Base-by-base conservation (phyloP, 768 basidiomycete genomes). In the Calocera viscosa region DNA sequence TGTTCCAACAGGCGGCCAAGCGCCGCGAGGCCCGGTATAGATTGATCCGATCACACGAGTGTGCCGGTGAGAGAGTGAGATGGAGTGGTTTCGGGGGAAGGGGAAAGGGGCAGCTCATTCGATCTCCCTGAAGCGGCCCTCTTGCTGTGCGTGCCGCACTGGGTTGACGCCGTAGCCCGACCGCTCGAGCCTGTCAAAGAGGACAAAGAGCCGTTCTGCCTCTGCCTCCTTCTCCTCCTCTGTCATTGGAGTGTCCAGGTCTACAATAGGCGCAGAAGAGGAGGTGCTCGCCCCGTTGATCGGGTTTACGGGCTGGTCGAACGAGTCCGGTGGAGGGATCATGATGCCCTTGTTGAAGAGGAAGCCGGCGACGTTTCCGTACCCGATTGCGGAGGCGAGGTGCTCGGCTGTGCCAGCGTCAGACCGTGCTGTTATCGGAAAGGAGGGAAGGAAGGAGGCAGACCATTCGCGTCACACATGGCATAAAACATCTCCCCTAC, bases 201-300 rank as follows among this genome's bases (percentile, higher is more conserved):
- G 80, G 35, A 89, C 86, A 72, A 97, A 91, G 43, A 99, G 79
- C 73, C 87, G 87, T 79, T 97, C 94, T 65, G 94, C 89, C 77
- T 99, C 96, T 11, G 78, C 78, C 73, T 96, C 92, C 75, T 95
- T 96, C 80, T 99, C 95, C 74, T 94, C 94, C 33, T 94, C 88
- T 0, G 92, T 88, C 94, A 99, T 95, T 26, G 70, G 65, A 10
- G 67, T 67, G 33, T 69, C 40, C 64, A 84, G 77, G 2, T 78
- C 79, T 75, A 66, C 49, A 19, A 80, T 72, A 60, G 77, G 78
- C 11, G 30, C 14, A 16, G 24, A 28, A 17, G 67, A 11, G 0
- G 65, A 67, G 16, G 49, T 30, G 67, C 80, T 82, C 14, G 85
- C 85, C n/a, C 92, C 93, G 0, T 94, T 95, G 73, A 91, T 94